These are phyloP conservation scores for Pseudocercospora eumusae DNA, from an alignment of 2,329 filamentous ascomycete genomes.

Conservation along the genomic window DNA sequence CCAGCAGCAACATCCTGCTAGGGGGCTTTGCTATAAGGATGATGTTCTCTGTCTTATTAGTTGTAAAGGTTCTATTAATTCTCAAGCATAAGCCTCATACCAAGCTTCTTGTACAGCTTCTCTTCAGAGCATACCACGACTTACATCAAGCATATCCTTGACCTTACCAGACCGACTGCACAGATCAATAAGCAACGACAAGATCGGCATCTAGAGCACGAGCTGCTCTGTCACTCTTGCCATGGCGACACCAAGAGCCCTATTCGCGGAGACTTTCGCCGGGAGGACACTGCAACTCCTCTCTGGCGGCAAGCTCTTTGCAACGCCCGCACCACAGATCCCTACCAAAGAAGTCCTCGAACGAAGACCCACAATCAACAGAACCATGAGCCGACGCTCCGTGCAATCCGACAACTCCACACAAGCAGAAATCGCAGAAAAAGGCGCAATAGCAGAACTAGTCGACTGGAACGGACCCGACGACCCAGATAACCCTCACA, in stretches of 20 bases:
- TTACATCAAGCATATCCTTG: neutral
- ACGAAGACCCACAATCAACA: slow-evolving; percentile 1
- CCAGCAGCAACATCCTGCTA: neutral
- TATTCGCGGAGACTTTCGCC: slow-evolving; percentile 14
- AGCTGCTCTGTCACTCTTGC: neutral
- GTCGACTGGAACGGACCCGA: slow-evolving; percentile 10
- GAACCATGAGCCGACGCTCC: slow-evolving; percentile 6
- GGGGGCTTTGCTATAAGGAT: neutral
- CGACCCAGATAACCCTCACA: slow-evolving; percentile 26
- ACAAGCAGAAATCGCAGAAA: slow-evolving; percentile 3
- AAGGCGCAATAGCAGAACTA: slow-evolving; percentile 4
- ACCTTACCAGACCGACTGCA: neutral
- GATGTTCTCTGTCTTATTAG: neutral
- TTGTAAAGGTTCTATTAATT: neutral
- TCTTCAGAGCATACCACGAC: neutral
- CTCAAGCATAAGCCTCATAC: neutral
- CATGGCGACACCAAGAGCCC: slow-evolving; percentile 1
- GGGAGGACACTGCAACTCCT: slow-evolving; percentile 12
- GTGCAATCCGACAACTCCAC: neutral
- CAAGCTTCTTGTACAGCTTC: neutral
- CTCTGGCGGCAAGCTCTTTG: slow-evolving; percentile 7
- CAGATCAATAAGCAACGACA: neutral
- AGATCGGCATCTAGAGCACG: no score
- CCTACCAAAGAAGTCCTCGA: neutral
- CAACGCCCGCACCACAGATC: slow-evolving; percentile 8